Base-by-base conservation (phyloP, 2,329 filamentous ascomycete species). In the Dothideomycetes sp. region DNA sequence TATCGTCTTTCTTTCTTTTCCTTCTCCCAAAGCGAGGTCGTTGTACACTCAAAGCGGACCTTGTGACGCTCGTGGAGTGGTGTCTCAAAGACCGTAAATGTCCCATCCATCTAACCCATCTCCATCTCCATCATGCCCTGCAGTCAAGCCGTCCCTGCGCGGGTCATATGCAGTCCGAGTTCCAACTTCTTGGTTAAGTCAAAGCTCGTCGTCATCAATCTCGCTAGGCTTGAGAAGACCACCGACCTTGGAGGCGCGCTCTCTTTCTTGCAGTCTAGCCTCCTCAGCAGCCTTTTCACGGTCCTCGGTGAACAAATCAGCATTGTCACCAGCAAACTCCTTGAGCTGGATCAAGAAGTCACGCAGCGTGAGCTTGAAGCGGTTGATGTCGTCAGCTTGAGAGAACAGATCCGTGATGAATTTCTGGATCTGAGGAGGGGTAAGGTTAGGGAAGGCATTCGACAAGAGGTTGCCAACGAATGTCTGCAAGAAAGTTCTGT, bases 291-390 rank as follows among this genome's bases (percentile, higher is more conserved):
- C 86, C 62, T 93, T 83, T 64, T 98, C 91, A 62, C 94, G 87
- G 63, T 98, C 91, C 44, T 94, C 88, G 4, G 84, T 79, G 63
- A 83, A 98, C 8, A 98, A 73, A 58, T 98, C 91, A 1, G 89
- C 78, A 54, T 96, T 95, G 64, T 98, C 91, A 38, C 85, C 91
- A 1, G 86, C 80, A 55, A 96, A 98, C 64, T 98, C 93, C 67
- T 95, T 94, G 52, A 98, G 71, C 16, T 88, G 93, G 54, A 98
- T 94, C 51, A 98, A 69, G 76, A 98, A 98, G 65, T 98, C 91
- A 50, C 91, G 86, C 38, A 98, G 70, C 55, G 93, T 87, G 41
- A 94, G 78, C 61, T 94, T 94, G 80, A 98, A 98, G 61, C 87
- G 87, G 58, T 85, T 84, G 50, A 93, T 80, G 56, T 94, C 84